These are phyloP conservation scores for Macrolepiota albuminosa DNA, from an alignment of 768 basidiomycete species.

Conservation along the genomic window DNA sequence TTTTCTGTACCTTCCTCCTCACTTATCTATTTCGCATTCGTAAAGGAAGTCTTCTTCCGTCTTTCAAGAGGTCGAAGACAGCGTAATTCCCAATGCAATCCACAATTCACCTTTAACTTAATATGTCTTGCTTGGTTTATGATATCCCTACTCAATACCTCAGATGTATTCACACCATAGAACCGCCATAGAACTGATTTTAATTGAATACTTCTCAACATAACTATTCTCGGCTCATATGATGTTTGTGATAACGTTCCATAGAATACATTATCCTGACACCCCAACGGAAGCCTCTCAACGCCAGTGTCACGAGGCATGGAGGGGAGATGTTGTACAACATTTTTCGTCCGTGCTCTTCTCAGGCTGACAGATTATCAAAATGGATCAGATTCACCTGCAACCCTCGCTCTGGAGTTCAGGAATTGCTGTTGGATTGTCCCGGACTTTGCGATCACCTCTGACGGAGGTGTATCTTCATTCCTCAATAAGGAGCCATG, in stretches of 20 bases:
- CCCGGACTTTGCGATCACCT: background rate
- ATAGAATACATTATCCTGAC: background rate
- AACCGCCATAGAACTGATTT: too few species aligned
- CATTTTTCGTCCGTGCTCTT: background rate
- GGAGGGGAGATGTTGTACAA: background rate
- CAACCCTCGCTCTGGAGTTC: background rate
- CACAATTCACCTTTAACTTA: background rate
- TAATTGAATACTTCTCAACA: too few species aligned
- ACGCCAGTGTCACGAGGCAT: background rate
- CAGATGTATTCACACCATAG: background rate
- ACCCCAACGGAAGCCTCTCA: too few species aligned
- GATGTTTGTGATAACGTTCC: background rate
- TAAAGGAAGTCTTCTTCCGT: constrained; percentile 25
- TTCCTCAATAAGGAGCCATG: too few species aligned
- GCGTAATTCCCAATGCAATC: background rate
- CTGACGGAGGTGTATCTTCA: too few species aligned
- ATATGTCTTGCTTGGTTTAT: background rate
- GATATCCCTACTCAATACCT: background rate
- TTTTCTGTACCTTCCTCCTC: constrained; percentile 35
- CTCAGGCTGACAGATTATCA: background rate
- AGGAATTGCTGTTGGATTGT: background rate
- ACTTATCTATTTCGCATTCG: constrained; percentile 51
- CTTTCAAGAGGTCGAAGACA: constrained; percentile 20
- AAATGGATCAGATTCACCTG: constrained; percentile 3
- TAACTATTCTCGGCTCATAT: background rate